Conservation (phyloP, 2,329 filamentous ascomycete genomes). For the Aspergillus thermomutatus region DNA sequence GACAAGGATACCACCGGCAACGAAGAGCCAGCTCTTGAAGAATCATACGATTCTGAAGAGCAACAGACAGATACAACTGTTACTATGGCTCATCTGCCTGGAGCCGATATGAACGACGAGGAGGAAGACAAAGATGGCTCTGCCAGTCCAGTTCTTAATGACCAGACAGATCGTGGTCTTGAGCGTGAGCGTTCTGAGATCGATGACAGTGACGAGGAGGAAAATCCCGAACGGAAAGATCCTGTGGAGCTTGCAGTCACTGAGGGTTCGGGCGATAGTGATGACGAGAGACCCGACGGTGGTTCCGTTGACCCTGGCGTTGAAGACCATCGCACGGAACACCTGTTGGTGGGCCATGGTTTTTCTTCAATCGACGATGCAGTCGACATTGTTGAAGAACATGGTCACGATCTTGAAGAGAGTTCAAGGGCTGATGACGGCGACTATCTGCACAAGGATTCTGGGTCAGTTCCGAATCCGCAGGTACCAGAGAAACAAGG, state of each 20-base stretch:
- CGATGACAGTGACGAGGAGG: constrained; percentile 10
- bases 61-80: constrained; percentile 28
- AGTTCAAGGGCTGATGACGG: constrained; percentile 9
- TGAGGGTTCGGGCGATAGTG: constrained; percentile 4
- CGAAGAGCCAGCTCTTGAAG: constrained; percentile 11
- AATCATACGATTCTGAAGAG: constrained; percentile 26
- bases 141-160: constrained; percentile 5
- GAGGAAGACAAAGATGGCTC: constrained; percentile 13
- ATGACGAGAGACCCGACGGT: constrained; percentile 8
- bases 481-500: constrained; percentile 10
- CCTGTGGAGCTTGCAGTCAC: constrained; percentile 11
- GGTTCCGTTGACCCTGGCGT: constrained; percentile 8
- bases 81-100: constrained; percentile 22
- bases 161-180: constrained; percentile 9
- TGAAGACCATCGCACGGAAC: constrained; percentile 10
- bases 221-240: constrained; percentile 17
- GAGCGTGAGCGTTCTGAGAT: constrained; percentile 35
- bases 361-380: constrained; percentile 10
- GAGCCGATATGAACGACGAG: constrained; percentile 11
- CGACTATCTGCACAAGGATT: constrained; percentile 14
- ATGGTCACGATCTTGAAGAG: constrained; percentile 11
- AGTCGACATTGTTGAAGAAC: constrained; percentile 9
- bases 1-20: constrained; percentile 2
- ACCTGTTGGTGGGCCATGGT: constrained; percentile 7
- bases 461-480: constrained; percentile 16